Conservation (phyloP, 2,329 filamentous ascomycete species). For the Colletotrichum australisinense region DNA sequence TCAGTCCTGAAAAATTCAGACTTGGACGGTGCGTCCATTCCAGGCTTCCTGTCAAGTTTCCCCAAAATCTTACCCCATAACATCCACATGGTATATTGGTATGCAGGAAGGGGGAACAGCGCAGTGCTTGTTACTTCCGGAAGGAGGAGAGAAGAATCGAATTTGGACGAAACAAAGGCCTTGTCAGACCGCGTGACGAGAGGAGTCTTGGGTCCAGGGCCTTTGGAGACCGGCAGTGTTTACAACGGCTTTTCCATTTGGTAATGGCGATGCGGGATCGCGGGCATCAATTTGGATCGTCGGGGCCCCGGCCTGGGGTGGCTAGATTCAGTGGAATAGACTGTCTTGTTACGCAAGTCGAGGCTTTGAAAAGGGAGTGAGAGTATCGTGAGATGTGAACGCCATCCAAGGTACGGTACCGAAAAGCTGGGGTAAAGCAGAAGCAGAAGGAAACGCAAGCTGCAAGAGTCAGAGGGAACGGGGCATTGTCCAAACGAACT, state of each 20-base stretch:
- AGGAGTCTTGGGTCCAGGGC: not conserved
- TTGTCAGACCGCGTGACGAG: conserved; percentile 26
- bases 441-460: not conserved
- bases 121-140: not conserved
- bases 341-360: too few species aligned
- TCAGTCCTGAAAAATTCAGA: not conserved
- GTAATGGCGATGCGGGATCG: conserved; percentile 33
- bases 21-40: not conserved
- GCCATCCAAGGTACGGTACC: not conserved
- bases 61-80: not conserved
- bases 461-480: not conserved
- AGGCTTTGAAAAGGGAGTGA: not conserved
- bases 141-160: not conserved
- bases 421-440: not conserved
- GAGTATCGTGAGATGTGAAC: not conserved
- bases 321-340: not conserved
- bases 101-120: conserved; percentile 23
- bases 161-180: conserved; percentile 31
- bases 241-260: conserved; percentile 35
- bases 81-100: conserved; percentile 10
- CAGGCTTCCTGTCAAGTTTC: not conserved
- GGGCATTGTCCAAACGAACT: conserved; percentile 9
- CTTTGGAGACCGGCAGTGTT: conserved; percentile 29
- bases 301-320: conserved; percentile 12
- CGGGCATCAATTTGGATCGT: conserved; percentile 23